These are phyloP conservation scores for Rauvolfia tetraphylla DNA, from an alignment of 257 asterid species.

Conservation along the genomic window DNA sequence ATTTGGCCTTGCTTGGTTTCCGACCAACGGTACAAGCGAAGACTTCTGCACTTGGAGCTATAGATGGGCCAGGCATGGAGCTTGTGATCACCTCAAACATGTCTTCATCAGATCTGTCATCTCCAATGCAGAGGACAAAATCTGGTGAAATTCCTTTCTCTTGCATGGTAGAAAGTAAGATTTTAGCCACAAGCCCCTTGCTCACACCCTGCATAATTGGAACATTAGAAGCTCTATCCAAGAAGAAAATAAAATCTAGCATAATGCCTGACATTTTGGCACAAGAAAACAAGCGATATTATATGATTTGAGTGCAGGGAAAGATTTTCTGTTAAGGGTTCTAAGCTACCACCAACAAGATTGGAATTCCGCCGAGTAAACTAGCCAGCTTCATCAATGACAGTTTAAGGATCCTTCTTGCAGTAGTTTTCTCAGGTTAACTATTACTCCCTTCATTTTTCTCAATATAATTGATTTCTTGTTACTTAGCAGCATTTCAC, in stretches of 20 bases:
- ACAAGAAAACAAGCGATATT: not conserved
- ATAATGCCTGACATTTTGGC: not conserved
- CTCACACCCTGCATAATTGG: conserved; percentile 58
- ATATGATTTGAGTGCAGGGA: not conserved
- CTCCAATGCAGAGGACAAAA: conserved; percentile 79
- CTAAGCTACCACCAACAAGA: not conserved
- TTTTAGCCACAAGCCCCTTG: conserved; percentile 85
- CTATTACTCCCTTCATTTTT: not conserved
- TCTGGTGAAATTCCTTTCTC: conserved; percentile 59
- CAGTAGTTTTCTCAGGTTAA: not conserved
- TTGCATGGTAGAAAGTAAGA: conserved; percentile 56
- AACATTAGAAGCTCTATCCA: no score
- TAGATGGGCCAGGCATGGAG: conserved; percentile 53
- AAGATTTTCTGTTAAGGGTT: not conserved
- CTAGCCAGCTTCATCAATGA: not conserved
- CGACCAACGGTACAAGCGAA: conserved; percentile 81
- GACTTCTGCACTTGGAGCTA: conserved; percentile 75
- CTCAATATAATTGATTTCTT: not conserved
- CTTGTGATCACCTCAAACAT: conserved; percentile 77
- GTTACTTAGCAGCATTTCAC: not conserved
- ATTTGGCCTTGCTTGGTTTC: conserved; percentile 86
- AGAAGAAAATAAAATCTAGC: not conserved
- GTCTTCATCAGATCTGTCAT: conserved; percentile 80
- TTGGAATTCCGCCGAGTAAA: not conserved
- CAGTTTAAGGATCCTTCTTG: not conserved